Evolutionary conservation across 768 basidiomycete genomes (phyloP).

Genomic region (Mycena latifolia): DNA sequence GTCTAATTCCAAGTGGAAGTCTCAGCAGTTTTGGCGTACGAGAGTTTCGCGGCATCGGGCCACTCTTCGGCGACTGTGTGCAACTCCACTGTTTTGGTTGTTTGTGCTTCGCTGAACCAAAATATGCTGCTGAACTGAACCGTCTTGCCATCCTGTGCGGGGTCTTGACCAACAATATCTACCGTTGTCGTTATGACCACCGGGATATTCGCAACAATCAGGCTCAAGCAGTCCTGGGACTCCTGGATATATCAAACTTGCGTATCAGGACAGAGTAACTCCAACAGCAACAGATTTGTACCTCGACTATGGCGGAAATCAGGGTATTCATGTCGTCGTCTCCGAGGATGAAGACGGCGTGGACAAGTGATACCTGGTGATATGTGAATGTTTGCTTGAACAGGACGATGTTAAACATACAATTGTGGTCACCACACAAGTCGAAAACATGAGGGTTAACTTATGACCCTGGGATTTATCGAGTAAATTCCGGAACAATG

Average conservation of each 20-base stretch:
- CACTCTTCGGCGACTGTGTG: no score
- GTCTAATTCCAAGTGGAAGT: no score
- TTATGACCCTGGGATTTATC: constrained; percentile 53
- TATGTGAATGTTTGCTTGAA: no score
- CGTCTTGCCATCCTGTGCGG: background rate
- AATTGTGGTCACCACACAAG: constrained; percentile 63
- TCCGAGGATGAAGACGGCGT: constrained; percentile 55
- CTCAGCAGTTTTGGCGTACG: no score
- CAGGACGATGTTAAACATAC: constrained; percentile 35
- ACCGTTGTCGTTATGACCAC: constrained; percentile 50
- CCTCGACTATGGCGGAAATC: constrained; percentile 59
- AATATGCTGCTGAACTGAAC: constrained; percentile 21
- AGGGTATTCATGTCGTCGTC: constrained; percentile 45
- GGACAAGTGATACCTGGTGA: constrained; percentile 58
- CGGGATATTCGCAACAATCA: constrained; percentile 56
- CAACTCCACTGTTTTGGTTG: no score
- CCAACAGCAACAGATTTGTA: constrained; percentile 26
- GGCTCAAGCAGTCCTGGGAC: constrained; percentile 48
- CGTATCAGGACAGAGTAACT: background rate
- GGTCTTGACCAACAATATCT: constrained; percentile 16
- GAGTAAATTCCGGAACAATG: constrained; percentile 57
- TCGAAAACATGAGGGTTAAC: constrained; percentile 65
- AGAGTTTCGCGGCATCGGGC: no score
- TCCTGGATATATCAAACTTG: background rate
- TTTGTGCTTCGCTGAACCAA: constrained; percentile 25